phyloP scores from a whole-genome alignment of 352 stramenopile genomes.

The Pythium myriotylum region DNA sequence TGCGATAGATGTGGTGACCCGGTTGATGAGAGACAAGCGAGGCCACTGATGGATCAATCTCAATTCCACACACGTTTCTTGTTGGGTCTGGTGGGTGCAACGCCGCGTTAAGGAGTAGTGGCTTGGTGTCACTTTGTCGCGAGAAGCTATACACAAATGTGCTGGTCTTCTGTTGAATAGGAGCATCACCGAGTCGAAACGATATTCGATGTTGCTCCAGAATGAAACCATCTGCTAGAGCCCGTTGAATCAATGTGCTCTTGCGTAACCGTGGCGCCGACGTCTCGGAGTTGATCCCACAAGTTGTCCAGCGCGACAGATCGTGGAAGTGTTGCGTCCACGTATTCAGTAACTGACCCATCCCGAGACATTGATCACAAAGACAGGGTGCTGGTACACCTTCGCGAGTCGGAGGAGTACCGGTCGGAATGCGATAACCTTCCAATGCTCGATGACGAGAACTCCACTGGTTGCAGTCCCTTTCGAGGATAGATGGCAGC shows the following conservation, averaged over 20 bases:
- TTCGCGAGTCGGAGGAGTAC: slow-evolving; percentile 36
- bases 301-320: slow-evolving; percentile 40
- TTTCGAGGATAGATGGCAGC: slow-evolving; percentile 11
- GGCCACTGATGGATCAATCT: slow-evolving; percentile 6
- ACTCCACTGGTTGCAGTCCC: slow-evolving; percentile 44
- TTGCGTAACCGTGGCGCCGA: neutral
- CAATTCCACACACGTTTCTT: slow-evolving; percentile 18
- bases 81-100: neutral
- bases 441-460: slow-evolving; percentile 38
- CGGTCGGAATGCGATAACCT: slow-evolving; percentile 39
- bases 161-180: too few relatives aligned
- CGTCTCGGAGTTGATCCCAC: too few relatives aligned
- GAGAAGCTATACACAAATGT: too few relatives aligned
- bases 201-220: too few relatives aligned
- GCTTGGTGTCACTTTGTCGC: too few relatives aligned
- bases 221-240: neutral
- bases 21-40: neutral
- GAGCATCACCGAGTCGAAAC: too few relatives aligned
- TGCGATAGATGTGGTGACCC: too few relatives aligned
- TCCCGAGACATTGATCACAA: slow-evolving; percentile 55
- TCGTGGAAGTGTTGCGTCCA: slow-evolving; percentile 63
- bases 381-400: slow-evolving; percentile 49
- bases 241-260: slow-evolving; percentile 12
- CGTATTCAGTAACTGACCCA: slow-evolving; percentile 46
- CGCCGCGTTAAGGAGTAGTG: too few relatives aligned